phyloP scores from a whole-genome alignment of 345 rosid species.

The Pseudoturritis turrita region DNA sequence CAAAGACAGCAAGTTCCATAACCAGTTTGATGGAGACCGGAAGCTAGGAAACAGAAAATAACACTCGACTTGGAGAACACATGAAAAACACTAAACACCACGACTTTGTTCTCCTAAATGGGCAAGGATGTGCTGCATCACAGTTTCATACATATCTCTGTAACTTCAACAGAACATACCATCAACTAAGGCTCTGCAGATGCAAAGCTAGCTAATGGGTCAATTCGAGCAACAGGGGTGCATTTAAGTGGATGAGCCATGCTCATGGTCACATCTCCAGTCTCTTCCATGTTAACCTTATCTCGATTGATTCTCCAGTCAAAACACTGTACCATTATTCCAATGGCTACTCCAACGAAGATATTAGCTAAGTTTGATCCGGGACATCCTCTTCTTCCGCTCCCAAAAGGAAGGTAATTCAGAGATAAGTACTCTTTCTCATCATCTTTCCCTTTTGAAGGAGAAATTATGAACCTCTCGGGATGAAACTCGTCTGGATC shows the following conservation, averaged over 20 bases:
- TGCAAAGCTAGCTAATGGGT: constrained; percentile 15
- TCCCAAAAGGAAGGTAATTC: constrained; percentile 30
- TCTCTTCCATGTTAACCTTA: constrained; percentile 30
- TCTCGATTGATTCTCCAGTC: constrained; percentile 25
- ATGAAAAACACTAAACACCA: no score
- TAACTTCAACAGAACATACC: not conserved
- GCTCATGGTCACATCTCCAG: constrained; percentile 19
- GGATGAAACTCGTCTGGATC: constrained; percentile 27
- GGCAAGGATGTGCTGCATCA: no score
- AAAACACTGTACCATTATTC: constrained; percentile 32
- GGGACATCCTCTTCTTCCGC: constrained; percentile 38
- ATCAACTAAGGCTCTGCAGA: constrained; percentile 9
- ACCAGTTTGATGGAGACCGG: no score
- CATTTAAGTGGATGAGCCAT: constrained; percentile 36
- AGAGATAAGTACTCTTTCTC: constrained; percentile 11
- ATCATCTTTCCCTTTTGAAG: constrained; percentile 3
- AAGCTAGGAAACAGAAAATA: no score
- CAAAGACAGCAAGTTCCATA: not conserved
- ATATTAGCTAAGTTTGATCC: constrained; percentile 21
- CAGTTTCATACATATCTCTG: not conserved
- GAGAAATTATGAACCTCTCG: constrained; percentile 30
- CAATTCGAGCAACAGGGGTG: constrained; percentile 28
- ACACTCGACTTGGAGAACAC: no score
- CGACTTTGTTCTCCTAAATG: no score
- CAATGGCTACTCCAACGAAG: constrained; percentile 20